phyloP scores from a whole-genome alignment of 2,329 filamentous ascomycete species.

The Dothideomycetes sp. region DNA sequence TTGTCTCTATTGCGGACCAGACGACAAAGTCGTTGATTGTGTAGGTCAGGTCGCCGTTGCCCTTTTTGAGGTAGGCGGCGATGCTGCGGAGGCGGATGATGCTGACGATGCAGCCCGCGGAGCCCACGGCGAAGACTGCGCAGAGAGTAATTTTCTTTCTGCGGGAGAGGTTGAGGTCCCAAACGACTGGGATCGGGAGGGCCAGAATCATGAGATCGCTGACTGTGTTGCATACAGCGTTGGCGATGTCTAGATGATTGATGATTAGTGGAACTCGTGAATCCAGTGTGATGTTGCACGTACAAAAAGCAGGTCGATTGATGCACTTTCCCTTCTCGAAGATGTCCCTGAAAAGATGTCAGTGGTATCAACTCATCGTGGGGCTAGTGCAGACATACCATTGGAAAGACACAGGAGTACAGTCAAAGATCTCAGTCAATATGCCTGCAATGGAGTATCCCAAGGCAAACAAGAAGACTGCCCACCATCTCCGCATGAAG shows the following conservation, averaged over 20 bases:
- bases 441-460: slow-evolving; percentile 11
- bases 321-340: slow-evolving; percentile 10
- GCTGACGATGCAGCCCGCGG: slow-evolving; percentile 12
- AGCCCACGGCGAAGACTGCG: slow-evolving; percentile 7
- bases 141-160: slow-evolving; percentile 11
- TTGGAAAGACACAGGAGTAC: slow-evolving; percentile 7
- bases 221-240: slow-evolving; percentile 8
- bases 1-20: slow-evolving; percentile 9
- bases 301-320: slow-evolving; percentile 11
- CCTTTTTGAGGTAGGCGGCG: slow-evolving; percentile 6
- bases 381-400: not conserved
- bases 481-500: slow-evolving; percentile 11
- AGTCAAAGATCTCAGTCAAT: slow-evolving; percentile 10
- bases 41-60: slow-evolving; percentile 8
- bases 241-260: slow-evolving; percentile 6
- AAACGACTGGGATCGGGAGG: slow-evolving; percentile 10
- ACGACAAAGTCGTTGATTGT: slow-evolving; percentile 1
- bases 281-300: not conserved
- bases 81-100: slow-evolving; percentile 13
- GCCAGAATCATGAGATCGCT: slow-evolving; percentile 12
- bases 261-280: not conserved
- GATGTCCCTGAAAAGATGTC: slow-evolving; percentile 1
- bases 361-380: not conserved
- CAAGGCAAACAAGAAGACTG: slow-evolving; percentile 8
- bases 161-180: slow-evolving; percentile 1